phyloP scores from a whole-genome alignment of 176 grass and related monocot species.

The Leersia perrieri region DNA sequence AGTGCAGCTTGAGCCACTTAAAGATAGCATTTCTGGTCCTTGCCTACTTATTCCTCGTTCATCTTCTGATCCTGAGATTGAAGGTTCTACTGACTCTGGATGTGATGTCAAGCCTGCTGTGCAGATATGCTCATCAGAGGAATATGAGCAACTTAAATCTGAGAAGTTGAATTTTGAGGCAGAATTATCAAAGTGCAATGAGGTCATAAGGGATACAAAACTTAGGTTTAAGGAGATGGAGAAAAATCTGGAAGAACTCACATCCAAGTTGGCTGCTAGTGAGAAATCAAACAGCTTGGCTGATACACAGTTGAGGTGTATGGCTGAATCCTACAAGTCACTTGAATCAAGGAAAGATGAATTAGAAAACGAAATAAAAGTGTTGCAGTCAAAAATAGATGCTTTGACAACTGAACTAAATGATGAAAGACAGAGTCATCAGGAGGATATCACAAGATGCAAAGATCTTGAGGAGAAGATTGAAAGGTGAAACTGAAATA shows the following conservation, averaged over 20 bases:
- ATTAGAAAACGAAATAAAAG: constrained; percentile 73
- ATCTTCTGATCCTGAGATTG: constrained; percentile 63
- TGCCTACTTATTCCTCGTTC: constrained; percentile 41
- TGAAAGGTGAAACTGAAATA: constrained; percentile 61
- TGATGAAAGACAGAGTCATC: constrained; percentile 70
- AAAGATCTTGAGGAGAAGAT: constrained; percentile 82
- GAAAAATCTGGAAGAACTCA: constrained; percentile 60
- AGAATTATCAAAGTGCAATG: constrained; percentile 65
- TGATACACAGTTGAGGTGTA: constrained; percentile 96
- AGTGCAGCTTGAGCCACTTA: constrained; percentile 51
- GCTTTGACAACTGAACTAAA: constrained; percentile 60
- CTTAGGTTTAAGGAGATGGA: constrained; percentile 63
- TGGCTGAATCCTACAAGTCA: constrained; percentile 89
- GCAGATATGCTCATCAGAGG: constrained; percentile 39
- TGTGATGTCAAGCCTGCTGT: constrained; percentile 48
- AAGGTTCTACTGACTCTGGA: constrained; percentile 44
- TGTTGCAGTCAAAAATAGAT: constrained; percentile 51
- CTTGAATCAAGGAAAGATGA: constrained; percentile 77
- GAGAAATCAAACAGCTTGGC: constrained; percentile 92
- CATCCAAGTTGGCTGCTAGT: constrained; percentile 70
- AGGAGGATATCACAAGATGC: constrained; percentile 70
- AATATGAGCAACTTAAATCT: constrained; percentile 71
- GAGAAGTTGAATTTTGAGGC: constrained; percentile 64
- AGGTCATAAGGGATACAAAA: constrained; percentile 65
- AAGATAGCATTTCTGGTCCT: constrained; percentile 38